Base-by-base conservation (phyloP, 768 basidiomycete species). In the Macrocybe gigantea region DNA sequence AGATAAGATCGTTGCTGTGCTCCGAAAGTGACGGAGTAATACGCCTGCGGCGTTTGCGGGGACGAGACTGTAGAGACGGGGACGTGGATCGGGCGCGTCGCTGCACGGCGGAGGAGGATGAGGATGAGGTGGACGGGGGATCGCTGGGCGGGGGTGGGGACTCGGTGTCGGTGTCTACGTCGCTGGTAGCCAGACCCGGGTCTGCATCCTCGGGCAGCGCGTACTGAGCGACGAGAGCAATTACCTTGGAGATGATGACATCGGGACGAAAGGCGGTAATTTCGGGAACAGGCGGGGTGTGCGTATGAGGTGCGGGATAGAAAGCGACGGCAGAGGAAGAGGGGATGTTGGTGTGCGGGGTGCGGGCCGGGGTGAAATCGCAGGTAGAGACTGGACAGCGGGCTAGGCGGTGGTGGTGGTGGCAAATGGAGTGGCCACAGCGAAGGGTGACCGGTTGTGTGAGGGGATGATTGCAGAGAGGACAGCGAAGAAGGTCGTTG, bases 341-440 rank as follows among this genome's bases (percentile, higher is more conserved):
- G 44, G 55, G 51, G 42, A 70, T 67, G 36, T 51, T 54, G 33
- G 67, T 71, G 37, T 72, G 8, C 41, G 75, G 73, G n/a, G 78
- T 74, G 56, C 66, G 60, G 35, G 70, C 65, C 12, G 59, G 51
- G 10, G 62, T 30, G 32, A 57, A 47, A 44, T 49, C 56, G 47
- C 70, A 80, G 38, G 44, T 48, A 7, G 62, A 60, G 29, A 68
- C 50, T 5, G 70, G 69, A 49, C 68, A 69, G 36, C 39, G 44
- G 36, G 15, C 12, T 6, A 22, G 35, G 47, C 73, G 55, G 12
- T 54, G 52, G 59, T 89, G 88, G n/a, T 15, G 39, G 0, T 79
- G 63, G 56, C 92, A 96, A 52, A 94, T 53, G 14, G 91, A 75
- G 61, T 96, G 93, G 45, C 93, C 93, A 59, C 93, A 96, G 56